These are phyloP conservation scores for Bisporella sp. DNA, from an alignment of 2,329 filamentous ascomycete species.

Conservation along the genomic window DNA sequence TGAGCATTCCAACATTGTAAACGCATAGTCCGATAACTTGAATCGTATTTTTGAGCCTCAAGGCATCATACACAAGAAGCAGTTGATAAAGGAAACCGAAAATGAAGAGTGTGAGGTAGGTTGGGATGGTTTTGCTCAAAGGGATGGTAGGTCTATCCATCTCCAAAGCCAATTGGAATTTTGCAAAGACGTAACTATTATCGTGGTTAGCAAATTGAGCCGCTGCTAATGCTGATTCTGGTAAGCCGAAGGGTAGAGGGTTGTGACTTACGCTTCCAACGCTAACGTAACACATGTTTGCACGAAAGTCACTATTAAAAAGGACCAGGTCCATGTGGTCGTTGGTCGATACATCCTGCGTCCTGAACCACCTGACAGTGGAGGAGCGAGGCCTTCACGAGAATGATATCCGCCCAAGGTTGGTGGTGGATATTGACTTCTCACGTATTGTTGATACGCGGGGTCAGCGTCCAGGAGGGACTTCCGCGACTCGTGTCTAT, in stretches of 20 bases:
- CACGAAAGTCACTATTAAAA: slow-evolving; percentile 64
- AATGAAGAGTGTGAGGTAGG: slow-evolving; percentile 92
- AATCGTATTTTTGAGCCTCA: slow-evolving; percentile 95
- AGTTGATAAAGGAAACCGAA: slow-evolving; percentile 94
- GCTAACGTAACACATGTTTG: slow-evolving; percentile 77
- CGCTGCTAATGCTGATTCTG: slow-evolving; percentile 1
- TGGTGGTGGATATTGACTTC: not conserved
- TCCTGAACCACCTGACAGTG: slow-evolving; percentile 21
- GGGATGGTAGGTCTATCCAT: slow-evolving; percentile 43
- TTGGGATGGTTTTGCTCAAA: slow-evolving; percentile 72
- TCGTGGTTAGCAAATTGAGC: not conserved
- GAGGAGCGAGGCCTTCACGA: slow-evolving; percentile 23
- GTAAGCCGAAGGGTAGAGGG: not conserved
- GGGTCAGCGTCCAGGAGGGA: slow-evolving; percentile 36
- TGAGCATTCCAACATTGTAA: slow-evolving; percentile 83
- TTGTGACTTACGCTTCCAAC: slow-evolving; percentile 70
- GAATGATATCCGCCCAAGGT: slow-evolving; percentile 26
- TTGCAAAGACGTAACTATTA: slow-evolving; percentile 62
- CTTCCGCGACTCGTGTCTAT: slow-evolving; percentile 37
- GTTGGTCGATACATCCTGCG: slow-evolving; percentile 63
- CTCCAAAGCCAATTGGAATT: slow-evolving; percentile 63
- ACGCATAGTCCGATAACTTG: slow-evolving; percentile 93
- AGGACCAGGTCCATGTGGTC: slow-evolving; percentile 82
- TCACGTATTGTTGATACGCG: slow-evolving; percentile 26
- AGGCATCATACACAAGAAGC: slow-evolving; percentile 83